A percentile compares a stretch with the other conserved stretches of the same genome.
phyloP scores from a whole-genome alignment of 2,329 filamentous ascomycete species.

The Cordyceps cicadae region DNA sequence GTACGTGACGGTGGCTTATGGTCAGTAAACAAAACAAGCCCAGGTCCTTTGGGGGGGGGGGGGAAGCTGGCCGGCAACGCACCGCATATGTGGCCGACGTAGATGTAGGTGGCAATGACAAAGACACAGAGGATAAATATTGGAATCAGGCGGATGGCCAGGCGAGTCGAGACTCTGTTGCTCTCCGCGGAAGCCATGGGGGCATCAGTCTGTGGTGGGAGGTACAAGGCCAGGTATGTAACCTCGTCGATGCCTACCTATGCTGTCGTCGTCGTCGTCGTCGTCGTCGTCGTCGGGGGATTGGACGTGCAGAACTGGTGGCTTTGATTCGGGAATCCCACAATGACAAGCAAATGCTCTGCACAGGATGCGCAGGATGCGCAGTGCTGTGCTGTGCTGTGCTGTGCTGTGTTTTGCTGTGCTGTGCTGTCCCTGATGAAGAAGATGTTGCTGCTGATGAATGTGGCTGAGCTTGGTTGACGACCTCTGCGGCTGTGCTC shows the following conservation, averaged over 20 bases:
- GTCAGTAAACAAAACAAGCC: conserved; percentile 3
- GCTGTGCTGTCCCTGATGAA: background rate
- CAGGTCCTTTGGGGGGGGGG: no score
- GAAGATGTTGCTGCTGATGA: background rate
- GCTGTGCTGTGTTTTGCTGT: background rate
- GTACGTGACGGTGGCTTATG: conserved; percentile 12
- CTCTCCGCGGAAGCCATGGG: conserved; percentile 25
- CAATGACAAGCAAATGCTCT: background rate
- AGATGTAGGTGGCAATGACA: conserved; percentile 62
- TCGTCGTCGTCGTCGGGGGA: no score
- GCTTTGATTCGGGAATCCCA: no score
- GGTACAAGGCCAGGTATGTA: no score
- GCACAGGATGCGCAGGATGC: background rate
- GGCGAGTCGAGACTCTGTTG: conserved; percentile 23
- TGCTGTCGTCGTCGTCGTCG: background rate
- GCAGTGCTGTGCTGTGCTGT: background rate
- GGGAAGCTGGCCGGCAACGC: no score
- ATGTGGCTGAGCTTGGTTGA: background rate
- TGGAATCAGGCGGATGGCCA: conserved; percentile 54
- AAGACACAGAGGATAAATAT: conserved; percentile 57
- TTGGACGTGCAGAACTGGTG: background rate
- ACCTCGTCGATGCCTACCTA: no score
- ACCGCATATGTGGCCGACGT: conserved; percentile 63
- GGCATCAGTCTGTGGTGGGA: conserved; percentile 16
- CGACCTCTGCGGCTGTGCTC: background rate